Base-by-base conservation (phyloP, 345 rosid species). In the Gynandropsis gynandra region DNA sequence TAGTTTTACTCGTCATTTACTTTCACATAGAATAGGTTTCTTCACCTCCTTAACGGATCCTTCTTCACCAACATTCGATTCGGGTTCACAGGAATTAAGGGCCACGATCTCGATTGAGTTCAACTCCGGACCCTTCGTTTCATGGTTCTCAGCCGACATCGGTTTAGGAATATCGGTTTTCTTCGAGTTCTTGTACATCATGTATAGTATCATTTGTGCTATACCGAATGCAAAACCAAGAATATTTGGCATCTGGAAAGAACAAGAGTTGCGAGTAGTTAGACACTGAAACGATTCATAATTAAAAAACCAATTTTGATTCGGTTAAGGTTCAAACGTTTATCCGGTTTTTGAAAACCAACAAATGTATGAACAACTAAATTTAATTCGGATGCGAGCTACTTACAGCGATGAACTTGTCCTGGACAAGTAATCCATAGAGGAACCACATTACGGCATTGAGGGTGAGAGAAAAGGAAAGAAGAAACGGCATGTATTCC, bases 381-480 rank as follows among this genome's bases (percentile, higher is more conserved):
- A n/a, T n/a, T n/a, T n/a, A n/a, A n/a, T 42, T 42, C 0, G 10
- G 21, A 8, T 18, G 4, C 5, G 21, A 2, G 32, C 47, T 1
- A 68, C 83, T 80, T 70, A 85, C 98, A 10, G 96, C 89, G 34
- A 87, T 81, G 69, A 62, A 82, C 18, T 56, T 62, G 52, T 90
- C 96, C 53, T 71, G 67, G 63, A 79, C 65, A 20, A 82, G 76
- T 62, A 74, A 64, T 40, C 98, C 96, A 54, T 87, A 82, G 60
- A 80, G 73, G 75, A 90, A 90, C 98, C 98, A 90, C 76, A 75
- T 64, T 49, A 76, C 69, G 33, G 96, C 93, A 19, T 82, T 79
- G 8, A 92, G 61, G 7, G 88, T 82, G 11, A 87, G 82, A 69
- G 74, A 79, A 32, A 82, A 54, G 14, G 98, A 92, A 7, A 82